These are phyloP conservation scores for Acanthamoeba rhysodes DNA, from an alignment of 208 protist species.

Conservation along the genomic window DNA sequence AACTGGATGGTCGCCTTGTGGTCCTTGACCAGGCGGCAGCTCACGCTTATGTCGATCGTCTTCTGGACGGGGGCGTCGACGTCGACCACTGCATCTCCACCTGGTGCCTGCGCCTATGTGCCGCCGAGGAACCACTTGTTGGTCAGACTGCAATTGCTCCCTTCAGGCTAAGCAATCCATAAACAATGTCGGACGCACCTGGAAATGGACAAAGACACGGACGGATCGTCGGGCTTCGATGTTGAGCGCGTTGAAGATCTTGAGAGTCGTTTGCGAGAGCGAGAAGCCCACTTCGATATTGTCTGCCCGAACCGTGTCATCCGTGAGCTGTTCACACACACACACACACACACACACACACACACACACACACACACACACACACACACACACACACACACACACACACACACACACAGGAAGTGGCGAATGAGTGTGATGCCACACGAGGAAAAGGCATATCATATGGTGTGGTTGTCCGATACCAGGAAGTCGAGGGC, in stretches of 20 bases:
- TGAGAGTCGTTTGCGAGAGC: slow-evolving; percentile 73
- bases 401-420: neutral
- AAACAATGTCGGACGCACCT: neutral
- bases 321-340: slow-evolving; percentile 22
- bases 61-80: neutral
- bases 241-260: slow-evolving; percentile 72
- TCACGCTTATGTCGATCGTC: slow-evolving; percentile 81
- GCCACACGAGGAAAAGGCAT: neutral
- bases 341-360: neutral
- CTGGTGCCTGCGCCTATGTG: neutral
- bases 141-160: neutral
- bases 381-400: neutral
- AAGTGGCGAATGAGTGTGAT: neutral
- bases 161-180: neutral
- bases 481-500: slow-evolving; percentile 81
- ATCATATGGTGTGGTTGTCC: neutral
- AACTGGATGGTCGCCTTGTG: slow-evolving; percentile 78
- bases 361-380: neutral
- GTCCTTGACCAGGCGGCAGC: slow-evolving; percentile 82
- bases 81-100: neutral
- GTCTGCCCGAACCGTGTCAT: slow-evolving; percentile 64
- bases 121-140: neutral
- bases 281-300: slow-evolving; percentile 82
- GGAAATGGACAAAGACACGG: slow-evolving; percentile 82
- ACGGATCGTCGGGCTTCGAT: slow-evolving; percentile 76